Conservation (phyloP, 2,329 filamentous ascomycete species). For the Orbilia oligospora region DNA sequence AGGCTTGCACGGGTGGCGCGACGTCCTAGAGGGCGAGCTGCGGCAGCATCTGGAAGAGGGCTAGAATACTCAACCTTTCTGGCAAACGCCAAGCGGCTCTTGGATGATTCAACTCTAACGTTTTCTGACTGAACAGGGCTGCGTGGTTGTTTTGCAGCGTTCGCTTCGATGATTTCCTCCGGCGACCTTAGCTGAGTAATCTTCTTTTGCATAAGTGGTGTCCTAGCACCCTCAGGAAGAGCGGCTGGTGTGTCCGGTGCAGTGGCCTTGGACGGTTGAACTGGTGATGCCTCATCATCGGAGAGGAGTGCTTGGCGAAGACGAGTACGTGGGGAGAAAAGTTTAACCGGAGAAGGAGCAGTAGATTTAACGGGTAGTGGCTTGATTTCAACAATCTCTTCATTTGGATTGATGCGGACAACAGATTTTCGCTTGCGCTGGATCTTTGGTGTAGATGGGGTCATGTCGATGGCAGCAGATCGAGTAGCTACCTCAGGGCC, state of each 20-base stretch:
- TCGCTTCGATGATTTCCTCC: conserved; percentile 21
- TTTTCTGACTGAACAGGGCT: conserved; percentile 18
- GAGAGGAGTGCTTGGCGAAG: conserved; percentile 34
- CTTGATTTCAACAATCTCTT: conserved; percentile 27
- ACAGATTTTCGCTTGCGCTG: conserved; percentile 35
- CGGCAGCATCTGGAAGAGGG: not conserved
- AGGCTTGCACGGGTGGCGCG: conserved; percentile 20
- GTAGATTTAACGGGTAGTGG: conserved; percentile 7
- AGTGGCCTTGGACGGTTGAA: not conserved
- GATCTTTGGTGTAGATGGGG: conserved; percentile 47
- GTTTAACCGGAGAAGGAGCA: conserved; percentile 36
- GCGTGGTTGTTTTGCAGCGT: conserved; percentile 13
- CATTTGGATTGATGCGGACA: conserved; percentile 1
- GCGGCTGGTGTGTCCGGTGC: conserved; percentile 11
- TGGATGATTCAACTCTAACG: conserved; percentile 4
- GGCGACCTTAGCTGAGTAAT: conserved; percentile 43
- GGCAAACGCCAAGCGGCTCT: conserved; percentile 30
- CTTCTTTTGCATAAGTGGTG: conserved; percentile 50
- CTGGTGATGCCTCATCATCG: conserved; percentile 37
- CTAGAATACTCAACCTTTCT: conserved; percentile 35
- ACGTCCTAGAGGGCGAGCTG: conserved; percentile 9
- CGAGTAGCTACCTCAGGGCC: not conserved
- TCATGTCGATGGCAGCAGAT: conserved; percentile 35
- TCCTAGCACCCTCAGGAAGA: conserved; percentile 31
- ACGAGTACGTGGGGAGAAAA: conserved; percentile 41